Conservation (phyloP, 176 grass and related monocot species). For the Zea luxurians region DNA sequence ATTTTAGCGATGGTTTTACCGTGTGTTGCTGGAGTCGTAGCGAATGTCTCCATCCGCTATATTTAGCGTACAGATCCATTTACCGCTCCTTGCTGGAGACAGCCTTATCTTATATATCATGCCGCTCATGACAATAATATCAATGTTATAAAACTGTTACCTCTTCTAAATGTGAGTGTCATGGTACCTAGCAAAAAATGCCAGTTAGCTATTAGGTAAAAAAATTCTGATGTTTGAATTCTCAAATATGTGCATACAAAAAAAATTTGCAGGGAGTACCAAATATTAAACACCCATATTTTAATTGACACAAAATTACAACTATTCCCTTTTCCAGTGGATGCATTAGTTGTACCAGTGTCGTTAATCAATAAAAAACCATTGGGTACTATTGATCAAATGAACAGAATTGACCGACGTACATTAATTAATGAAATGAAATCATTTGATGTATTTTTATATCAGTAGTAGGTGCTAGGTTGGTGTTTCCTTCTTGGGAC, state of each 20-base stretch:
- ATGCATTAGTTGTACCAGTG: neutral
- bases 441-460: neutral
- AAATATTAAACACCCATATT: conserved; percentile 5
- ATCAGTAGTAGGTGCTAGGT: neutral
- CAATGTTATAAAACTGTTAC: neutral
- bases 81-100: no score
- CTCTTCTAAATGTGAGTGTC: neutral
- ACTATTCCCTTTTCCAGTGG: neutral
- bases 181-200: neutral
- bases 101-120: neutral
- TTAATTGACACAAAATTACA: neutral
- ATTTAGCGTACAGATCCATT: no score
- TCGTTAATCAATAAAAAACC: neutral
- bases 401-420: neutral
- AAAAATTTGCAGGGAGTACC: neutral
- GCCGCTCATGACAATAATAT: neutral
- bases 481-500: neutral
- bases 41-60: no score
- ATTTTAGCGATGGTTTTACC: no score
- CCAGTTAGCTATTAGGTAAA: neutral
- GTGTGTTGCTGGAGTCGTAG: no score
- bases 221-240: neutral
- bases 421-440: neutral
- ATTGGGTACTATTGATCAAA: neutral
- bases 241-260: neutral